Evolutionary conservation across 768 basidiomycete genomes (phyloP).

Genomic region (Cystobasidiopsis lactophilus): DNA sequence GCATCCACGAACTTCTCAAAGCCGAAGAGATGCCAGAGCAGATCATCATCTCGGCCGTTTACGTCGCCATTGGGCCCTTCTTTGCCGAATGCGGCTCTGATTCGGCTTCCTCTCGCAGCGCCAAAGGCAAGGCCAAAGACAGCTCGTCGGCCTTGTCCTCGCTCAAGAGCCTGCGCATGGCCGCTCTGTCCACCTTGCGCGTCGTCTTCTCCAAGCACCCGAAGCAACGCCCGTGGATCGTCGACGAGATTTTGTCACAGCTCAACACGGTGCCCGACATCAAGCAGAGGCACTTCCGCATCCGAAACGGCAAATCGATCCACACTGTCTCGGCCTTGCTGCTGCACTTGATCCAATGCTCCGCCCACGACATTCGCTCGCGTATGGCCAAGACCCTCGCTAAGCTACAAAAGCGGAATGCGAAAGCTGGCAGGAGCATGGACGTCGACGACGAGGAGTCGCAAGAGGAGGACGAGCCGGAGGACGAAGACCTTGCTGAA

Average conservation of each 20-base stretch:
- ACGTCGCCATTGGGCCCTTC: constrained; percentile 81
- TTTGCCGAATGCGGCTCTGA: constrained; percentile 48
- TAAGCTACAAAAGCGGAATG: constrained; percentile 29
- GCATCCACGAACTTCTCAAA: constrained; percentile 49
- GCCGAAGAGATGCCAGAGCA: constrained; percentile 66
- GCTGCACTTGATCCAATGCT: constrained; percentile 88
- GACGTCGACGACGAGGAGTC: too few species aligned
- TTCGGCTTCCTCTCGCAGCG: constrained; percentile 12
- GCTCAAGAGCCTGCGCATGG: constrained; percentile 57
- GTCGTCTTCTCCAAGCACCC: constrained; percentile 79
- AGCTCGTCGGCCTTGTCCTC: constrained; percentile 39
- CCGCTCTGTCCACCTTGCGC: constrained; percentile 61
- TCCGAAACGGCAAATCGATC: constrained; percentile 75
- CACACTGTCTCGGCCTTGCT: constrained; percentile 81
- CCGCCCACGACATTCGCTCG: constrained; percentile 55
- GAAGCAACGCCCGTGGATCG: constrained; percentile 82
- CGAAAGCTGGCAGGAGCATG: too few species aligned
- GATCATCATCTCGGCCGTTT: constrained; percentile 78
- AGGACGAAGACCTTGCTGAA: constrained; percentile 5
- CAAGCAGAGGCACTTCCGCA: constrained; percentile 72
- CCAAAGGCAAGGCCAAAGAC: constrained; percentile 34
- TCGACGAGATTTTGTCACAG: constrained; percentile 85
- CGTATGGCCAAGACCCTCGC: constrained; percentile 27
- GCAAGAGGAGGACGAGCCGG: constrained; percentile 5
- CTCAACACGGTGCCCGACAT: constrained; percentile 72